Conservation (phyloP, 441 rosid genomes). For the Erodium texanum region DNA sequence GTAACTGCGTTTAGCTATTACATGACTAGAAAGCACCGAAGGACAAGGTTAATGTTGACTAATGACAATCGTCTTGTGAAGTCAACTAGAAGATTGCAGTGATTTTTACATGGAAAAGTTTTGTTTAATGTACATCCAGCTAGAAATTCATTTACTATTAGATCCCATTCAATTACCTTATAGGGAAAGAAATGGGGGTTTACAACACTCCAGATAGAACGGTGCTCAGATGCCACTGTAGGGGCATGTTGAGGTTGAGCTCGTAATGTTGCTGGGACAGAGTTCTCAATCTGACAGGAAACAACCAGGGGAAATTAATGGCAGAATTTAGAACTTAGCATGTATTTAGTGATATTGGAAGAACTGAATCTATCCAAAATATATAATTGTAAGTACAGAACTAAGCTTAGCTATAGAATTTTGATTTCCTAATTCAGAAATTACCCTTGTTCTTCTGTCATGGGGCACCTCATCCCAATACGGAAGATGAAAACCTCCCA, state of each 20-base stretch:
- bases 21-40: no score
- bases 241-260: conserved; percentile 18
- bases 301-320: background rate
- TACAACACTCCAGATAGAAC: conserved; percentile 21
- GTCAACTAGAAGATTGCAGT: background rate
- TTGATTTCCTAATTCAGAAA: background rate
- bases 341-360: no score
- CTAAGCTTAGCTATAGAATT: background rate
- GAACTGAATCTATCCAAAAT: no score
- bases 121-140: no score
- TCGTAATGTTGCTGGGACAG: conserved; percentile 16
- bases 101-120: background rate
- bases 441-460: conserved; percentile 30
- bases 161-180: conserved; percentile 18
- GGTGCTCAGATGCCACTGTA: conserved; percentile 26
- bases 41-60: no score
- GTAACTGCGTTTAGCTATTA: no score
- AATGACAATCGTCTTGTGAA: no score
- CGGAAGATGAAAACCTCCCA: conserved; percentile 16
- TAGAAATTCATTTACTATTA: background rate
- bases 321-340: background rate
- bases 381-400: background rate
- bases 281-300: conserved; percentile 26
- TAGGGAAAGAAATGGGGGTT: conserved; percentile 31
- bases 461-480: conserved; percentile 18